Evolutionary conservation across 495 filamentous ascomycete species (phyloP), one percentile per base, ranked within the genome.

Genomic region (Alectoria sarmentosa): DNA sequence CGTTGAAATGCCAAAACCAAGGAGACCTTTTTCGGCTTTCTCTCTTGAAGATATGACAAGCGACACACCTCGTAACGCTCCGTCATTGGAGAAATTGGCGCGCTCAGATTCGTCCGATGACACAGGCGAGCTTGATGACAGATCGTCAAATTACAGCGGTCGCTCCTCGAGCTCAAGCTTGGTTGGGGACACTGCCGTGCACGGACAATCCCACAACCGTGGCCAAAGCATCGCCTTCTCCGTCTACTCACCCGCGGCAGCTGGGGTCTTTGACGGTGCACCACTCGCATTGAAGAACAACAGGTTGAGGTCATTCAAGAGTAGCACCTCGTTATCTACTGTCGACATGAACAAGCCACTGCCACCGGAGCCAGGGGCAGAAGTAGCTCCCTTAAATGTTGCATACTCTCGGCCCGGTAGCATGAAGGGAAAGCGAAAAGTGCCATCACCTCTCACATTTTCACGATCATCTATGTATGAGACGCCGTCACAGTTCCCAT

Each of bases 331-430:
- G 28, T 70, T 63, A 64, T 56, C 44, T 34, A 59, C 73, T 30
- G 52, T 55, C 15, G 76, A 73, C 39, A 66, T 58, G 58, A 78
- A 81, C 28, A 82, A 81, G 54, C 78, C 80, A n/a, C 69, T 82
- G n/a, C 80, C 80, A 8, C 73, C 72, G 26, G 78, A 77, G 23
- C 80, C 80, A 36, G 68, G 71, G 1, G 70, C 48, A 30, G 67
- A 66, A 28, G 37, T 72, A 21, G 55, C 71, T 9, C 75, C 78
- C 14, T 67, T 76, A 5, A 67, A 68, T 5, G 61, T 76, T 19
- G 70, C 70, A 21, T 67, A 63, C 58, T 60, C 63, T 32, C 60
- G 67, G 23, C 28, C 55, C 5, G 55, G 72, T 36, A 70, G 66
- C 36, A 63, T 73, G 54, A 70, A 67, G 44, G 62, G 57, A 39